Percentiles rank a stretch among this genome's conserved stretches.
Conservation (phyloP, 2,329 filamentous ascomycete genomes). For the Aspergillus thermomutatus region DNA sequence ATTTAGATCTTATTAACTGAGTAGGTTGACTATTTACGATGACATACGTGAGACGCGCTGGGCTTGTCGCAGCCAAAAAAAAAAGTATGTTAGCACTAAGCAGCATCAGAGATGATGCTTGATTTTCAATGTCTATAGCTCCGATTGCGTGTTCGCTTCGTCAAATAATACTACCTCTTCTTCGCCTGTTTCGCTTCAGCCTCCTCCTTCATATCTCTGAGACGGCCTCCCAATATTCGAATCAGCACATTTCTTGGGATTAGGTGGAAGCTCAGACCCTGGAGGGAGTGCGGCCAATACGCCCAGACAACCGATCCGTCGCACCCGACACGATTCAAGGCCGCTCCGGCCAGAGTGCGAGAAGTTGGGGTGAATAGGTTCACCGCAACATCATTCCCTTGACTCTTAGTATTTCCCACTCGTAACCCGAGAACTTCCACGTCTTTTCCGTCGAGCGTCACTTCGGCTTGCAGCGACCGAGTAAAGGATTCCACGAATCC, state of each 20-base stretch:
- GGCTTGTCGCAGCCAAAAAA: neutral
- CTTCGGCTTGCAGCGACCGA: slow-evolving; percentile 41
- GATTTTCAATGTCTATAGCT: neutral
- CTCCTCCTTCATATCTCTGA: neutral
- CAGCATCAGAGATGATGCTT: neutral
- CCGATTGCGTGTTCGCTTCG: neutral
- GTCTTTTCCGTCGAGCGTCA: slow-evolving; percentile 33
- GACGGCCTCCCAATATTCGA: neutral
- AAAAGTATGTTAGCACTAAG: neutral
- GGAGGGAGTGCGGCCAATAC: slow-evolving; percentile 33
- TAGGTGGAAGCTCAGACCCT: slow-evolving; percentile 5
- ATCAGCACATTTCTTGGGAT: neutral
- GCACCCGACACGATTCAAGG: slow-evolving; percentile 35
- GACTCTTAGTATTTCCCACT: slow-evolving; percentile 31
- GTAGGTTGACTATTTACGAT: neutral
- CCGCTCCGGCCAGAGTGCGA: slow-evolving; percentile 27
- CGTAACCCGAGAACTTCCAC: slow-evolving; percentile 41
- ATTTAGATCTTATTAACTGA: neutral
- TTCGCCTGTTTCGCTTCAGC: slow-evolving; percentile 1
- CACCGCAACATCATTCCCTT: slow-evolving; percentile 19
- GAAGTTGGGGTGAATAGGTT: slow-evolving; percentile 28
- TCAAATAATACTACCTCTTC: neutral
- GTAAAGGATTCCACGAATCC: slow-evolving; percentile 44
- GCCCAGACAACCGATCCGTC: slow-evolving; percentile 26
- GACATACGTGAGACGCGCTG: neutral